Percentiles rank a stretch among this genome's conserved stretches.
Evolutionary conservation across 805 yeast genomes (phyloP).

Genomic region (Zygosaccharomyces pseudorouxii): DNA sequence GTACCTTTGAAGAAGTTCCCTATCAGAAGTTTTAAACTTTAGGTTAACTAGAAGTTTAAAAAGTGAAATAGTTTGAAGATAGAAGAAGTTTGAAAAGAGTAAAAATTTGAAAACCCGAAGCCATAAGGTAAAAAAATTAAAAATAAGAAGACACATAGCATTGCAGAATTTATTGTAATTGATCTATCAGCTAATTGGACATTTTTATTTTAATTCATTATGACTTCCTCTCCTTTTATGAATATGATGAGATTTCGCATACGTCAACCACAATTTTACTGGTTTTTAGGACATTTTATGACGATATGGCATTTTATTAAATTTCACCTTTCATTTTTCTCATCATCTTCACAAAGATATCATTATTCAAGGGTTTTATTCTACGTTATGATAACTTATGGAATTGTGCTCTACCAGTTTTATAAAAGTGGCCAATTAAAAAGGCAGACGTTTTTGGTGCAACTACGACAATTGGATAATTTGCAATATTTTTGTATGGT

Average conservation of each 20-base stretch:
- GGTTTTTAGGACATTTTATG: slow-evolving; percentile 61
- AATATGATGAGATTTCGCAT: slow-evolving; percentile 23
- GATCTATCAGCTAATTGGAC: background rate
- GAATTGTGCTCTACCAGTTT: slow-evolving; percentile 58
- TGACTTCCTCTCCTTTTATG: slow-evolving; percentile 20
- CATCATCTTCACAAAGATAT: slow-evolving; percentile 30
- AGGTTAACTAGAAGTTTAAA: too few relatives aligned
- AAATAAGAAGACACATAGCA: too few relatives aligned
- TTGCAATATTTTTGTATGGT: slow-evolving; percentile 53
- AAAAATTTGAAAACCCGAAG: too few relatives aligned
- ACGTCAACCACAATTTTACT: slow-evolving; percentile 58
- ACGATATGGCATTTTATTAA: slow-evolving; percentile 41
- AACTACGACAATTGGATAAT: slow-evolving; percentile 46
- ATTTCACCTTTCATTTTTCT: slow-evolving; percentile 42
- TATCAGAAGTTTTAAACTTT: too few relatives aligned
- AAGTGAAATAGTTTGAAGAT: too few relatives aligned
- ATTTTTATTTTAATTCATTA: background rate
- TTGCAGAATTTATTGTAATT: background rate
- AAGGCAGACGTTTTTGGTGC: slow-evolving; percentile 33
- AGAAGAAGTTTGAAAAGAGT: too few relatives aligned
- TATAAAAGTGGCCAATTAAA: slow-evolving; percentile 41
- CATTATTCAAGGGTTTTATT: slow-evolving; percentile 44
- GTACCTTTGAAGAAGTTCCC: too few relatives aligned
- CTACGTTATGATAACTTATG: slow-evolving; percentile 54
- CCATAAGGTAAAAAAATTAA: too few relatives aligned